phyloP scores from a whole-genome alignment of 192 early-diverging fungal genomes.

The Spizellomyces punctatus region DNA sequence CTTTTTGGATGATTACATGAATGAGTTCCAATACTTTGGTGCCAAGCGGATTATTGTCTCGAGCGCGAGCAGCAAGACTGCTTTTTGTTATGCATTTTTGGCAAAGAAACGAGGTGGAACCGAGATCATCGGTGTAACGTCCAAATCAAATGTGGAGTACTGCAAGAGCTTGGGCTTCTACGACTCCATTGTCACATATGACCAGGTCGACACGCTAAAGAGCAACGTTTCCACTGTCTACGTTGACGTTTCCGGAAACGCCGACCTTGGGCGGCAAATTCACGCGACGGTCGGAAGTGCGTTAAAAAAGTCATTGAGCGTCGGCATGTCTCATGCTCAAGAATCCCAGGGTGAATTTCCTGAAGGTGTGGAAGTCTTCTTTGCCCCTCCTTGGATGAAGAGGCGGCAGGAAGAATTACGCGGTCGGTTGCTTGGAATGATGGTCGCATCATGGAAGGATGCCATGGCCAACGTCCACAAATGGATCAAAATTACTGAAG shows the following conservation, averaged over 20 bases:
- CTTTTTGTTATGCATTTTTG: conserved; percentile 45
- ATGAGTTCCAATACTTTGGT: conserved; percentile 31
- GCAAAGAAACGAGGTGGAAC: conserved; percentile 8
- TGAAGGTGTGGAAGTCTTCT: conserved; percentile 34
- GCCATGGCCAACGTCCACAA: conserved; percentile 23
- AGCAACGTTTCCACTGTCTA: conserved; percentile 9
- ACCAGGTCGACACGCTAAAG: conserved; percentile 11
- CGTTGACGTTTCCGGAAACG: conserved; percentile 42
- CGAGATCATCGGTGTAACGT: conserved; percentile 42
- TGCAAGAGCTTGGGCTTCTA: conserved; percentile 38
- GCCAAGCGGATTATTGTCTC: conserved; percentile 39
- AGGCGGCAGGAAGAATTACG: conserved; percentile 17
- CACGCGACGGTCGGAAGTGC: conserved; percentile 8
- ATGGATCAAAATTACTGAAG: conserved; percentile 18
- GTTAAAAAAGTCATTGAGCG: conserved; percentile 10
- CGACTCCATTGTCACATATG: conserved; percentile 38
- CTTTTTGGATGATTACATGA: conserved; percentile 39
- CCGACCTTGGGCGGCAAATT: conserved; percentile 9
- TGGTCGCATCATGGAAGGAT: conserved; percentile 21
- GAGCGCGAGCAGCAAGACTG: conserved; percentile 42
- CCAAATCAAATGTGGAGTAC: conserved; percentile 32
- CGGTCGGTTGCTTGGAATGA: background rate
- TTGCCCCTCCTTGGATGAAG: conserved; percentile 43
- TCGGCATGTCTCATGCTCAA: conserved; percentile 37
- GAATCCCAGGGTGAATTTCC: conserved; percentile 1